Base-by-base conservation (phyloP, 1,139 yeast species). In the Groenewaldozyma auringiensis region DNA sequence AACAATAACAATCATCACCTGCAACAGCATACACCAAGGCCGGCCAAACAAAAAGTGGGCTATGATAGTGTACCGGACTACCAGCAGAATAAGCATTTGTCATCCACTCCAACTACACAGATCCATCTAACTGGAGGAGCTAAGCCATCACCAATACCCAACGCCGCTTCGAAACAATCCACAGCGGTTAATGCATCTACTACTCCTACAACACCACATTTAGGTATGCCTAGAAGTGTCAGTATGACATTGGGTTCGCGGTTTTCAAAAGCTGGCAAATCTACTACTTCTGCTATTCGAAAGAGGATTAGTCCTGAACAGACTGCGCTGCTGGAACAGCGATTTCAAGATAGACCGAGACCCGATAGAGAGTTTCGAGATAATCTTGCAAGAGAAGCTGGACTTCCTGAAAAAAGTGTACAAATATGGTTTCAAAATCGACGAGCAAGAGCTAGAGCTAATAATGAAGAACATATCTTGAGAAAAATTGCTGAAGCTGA, bases 371-470 rank as follows among this genome's bases (percentile, higher is more conserved):
- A 58, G 37, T 44, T 48, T 17, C 53, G 65, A 21, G 61, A 57
- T 22, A 54, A 51, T 16, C 47, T 61, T 16, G 54, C 62, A 8
- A 29, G 42, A 29, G 48, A 52, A 18, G 58, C 62, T 9, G 62
- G 58, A 8, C 50, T 60, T 25, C 64, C 65, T 1, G 45, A 51
- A 22, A 49, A 58, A 29, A 60, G 57, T 38, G 57, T 61, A 25
- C 63, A 60, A 53, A 60, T 61, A 40, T 61, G 65, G 65, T 60
- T 61, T 47, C 65, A 61, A 43, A 61, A 61, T 42, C 53, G 65
- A 3, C 49, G 65, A 25, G 65, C 65, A 6, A 59, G 56, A 47
- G 62, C 59, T 6, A 41, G 59, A 36, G 51, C 59, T 14, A 48
- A 52, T 32, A 51, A 56, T 34, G 60, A 56, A 44, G 51, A 52